Percentiles rank a stretch among this genome's conserved stretches.
Conservation (phyloP, 2,329 filamentous ascomycete genomes). For the Colletotrichum melonis region DNA sequence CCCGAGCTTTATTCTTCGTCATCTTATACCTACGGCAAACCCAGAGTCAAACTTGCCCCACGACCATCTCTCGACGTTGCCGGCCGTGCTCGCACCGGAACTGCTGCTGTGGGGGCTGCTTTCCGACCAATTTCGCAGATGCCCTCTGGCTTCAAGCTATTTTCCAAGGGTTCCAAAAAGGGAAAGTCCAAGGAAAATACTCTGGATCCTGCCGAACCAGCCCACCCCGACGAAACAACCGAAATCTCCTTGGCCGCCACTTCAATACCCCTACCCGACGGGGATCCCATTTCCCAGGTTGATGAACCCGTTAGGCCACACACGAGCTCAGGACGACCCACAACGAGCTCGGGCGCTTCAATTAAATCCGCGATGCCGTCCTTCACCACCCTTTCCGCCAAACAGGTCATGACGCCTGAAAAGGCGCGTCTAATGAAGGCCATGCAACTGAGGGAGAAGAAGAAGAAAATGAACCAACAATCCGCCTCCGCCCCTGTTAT, state of each 20-base stretch:
- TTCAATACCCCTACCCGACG: constrained; percentile 50
- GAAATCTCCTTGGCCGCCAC: constrained; percentile 48
- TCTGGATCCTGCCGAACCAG: constrained; percentile 43
- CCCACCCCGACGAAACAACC: constrained; percentile 49
- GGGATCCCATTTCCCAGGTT: constrained; percentile 41
- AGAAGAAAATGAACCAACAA: constrained; percentile 60
- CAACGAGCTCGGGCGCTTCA: constrained; percentile 58
- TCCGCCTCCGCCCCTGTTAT: constrained; percentile 41
- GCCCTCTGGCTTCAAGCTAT: constrained; percentile 82
- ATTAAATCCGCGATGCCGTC: constrained; percentile 52
- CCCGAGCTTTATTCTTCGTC: constrained; percentile 62
- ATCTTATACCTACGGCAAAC: constrained; percentile 68
- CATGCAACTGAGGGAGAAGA: constrained; percentile 88
- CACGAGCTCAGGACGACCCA: constrained; percentile 51
- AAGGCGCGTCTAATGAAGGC: constrained; percentile 95
- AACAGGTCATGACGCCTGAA: constrained; percentile 79
- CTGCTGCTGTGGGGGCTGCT: constrained; percentile 54
- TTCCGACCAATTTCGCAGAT: constrained; percentile 81
- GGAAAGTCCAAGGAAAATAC: constrained; percentile 51
- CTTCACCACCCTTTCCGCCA: constrained; percentile 47
- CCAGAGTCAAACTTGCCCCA: constrained; percentile 90
- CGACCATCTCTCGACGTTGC: constrained; percentile 78
- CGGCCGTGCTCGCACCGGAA: constrained; percentile 67
- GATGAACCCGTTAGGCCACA: constrained; percentile 45
- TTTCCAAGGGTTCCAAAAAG: constrained; percentile 68